These are phyloP conservation scores for Botrytis medusae DNA, from an alignment of 2,329 filamentous ascomycete species.

Conservation along the genomic window DNA sequence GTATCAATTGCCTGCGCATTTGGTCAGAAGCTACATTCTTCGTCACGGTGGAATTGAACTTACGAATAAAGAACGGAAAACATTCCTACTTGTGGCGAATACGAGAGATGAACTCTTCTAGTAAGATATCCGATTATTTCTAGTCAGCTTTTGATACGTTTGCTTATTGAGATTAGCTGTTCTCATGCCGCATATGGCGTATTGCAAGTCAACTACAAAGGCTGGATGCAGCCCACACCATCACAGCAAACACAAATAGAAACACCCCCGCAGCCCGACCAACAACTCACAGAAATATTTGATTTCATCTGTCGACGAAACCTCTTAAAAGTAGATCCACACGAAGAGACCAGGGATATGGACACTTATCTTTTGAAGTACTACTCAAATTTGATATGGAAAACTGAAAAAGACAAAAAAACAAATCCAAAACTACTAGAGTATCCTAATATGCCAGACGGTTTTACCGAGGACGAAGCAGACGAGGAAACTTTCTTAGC, in stretches of 20 bases:
- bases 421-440: background rate
- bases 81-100: slow-evolving; percentile 14
- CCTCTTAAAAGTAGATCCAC: background rate
- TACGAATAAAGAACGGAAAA: slow-evolving; percentile 8
- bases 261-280: background rate
- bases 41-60: slow-evolving; percentile 6
- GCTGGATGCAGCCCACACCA: background rate
- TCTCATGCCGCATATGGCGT: background rate
- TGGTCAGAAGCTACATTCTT: slow-evolving; percentile 6
- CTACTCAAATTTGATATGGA: background rate
- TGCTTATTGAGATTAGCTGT: background rate
- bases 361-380: background rate
- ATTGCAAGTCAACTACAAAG: background rate
- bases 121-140: background rate
- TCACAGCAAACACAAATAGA: background rate
- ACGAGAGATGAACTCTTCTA: slow-evolving; percentile 2
- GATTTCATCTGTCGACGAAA: background rate
- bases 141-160: background rate
- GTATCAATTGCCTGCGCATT: slow-evolving; percentile 4
- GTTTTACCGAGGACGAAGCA: background rate
- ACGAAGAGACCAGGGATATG: background rate
- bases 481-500: background rate
- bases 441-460: background rate
- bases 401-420: background rate
- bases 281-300: background rate